Conservation (phyloP, 1,284 basidiomycete genomes). For the Golubevia sp. region DNA sequence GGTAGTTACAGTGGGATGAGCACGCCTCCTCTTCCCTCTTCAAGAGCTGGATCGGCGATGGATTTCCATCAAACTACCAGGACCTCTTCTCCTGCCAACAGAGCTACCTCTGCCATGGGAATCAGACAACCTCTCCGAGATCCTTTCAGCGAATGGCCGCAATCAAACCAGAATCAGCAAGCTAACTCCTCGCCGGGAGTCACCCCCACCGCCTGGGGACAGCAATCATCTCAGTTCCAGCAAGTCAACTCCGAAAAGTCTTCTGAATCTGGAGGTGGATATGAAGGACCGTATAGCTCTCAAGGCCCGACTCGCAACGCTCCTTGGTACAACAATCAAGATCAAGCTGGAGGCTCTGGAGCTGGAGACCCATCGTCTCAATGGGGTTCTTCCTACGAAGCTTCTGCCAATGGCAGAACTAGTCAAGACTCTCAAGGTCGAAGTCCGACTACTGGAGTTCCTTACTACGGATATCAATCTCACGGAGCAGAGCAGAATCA, state of each 20-base stretch:
- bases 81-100: conserved; percentile 26
- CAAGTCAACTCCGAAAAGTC: not conserved
- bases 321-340: no score
- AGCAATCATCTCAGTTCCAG: not conserved
- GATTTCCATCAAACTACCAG: conserved; percentile 28
- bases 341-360: no score
- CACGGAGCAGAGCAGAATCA: conserved; percentile 40
- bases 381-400: no score
- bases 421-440: no score
- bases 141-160: conserved; percentile 31
- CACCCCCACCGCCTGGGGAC: not conserved
- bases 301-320: no score
- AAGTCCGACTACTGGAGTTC: conserved; percentile 8
- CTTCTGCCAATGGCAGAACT: no score
- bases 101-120: conserved; percentile 30
- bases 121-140: conserved; percentile 16
- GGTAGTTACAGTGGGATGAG: not conserved
- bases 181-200: conserved; percentile 6
- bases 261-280: conserved; percentile 4
- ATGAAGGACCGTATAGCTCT: not conserved
- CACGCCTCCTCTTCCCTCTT: conserved; percentile 16
- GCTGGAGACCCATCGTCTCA: no score
- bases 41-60: conserved; percentile 35
- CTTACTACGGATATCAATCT: conserved; percentile 45
- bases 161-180: conserved; percentile 13